phyloP scores from a whole-genome alignment of 331 rosid species.

The Malus hybrid region DNA sequence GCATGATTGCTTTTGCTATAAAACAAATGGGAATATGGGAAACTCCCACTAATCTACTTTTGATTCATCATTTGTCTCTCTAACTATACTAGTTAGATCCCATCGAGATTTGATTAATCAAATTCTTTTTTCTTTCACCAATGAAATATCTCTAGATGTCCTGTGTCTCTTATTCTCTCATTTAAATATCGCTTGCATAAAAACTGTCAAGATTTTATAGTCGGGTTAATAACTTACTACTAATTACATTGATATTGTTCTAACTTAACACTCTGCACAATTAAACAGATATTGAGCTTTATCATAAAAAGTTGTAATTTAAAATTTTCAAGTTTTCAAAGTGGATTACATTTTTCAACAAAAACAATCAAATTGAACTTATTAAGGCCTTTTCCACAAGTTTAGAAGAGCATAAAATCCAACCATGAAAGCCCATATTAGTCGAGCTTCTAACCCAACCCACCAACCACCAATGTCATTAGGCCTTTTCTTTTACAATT shows the following conservation, averaged over 20 bases:
- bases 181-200: too few species aligned
- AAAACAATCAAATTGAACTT: not conserved
- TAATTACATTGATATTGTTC: too few species aligned
- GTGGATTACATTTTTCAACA: too few species aligned
- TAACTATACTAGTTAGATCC: not conserved
- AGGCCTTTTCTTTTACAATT: not conserved
- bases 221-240: too few species aligned
- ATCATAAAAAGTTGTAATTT: too few species aligned
- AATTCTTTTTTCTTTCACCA: too few species aligned
- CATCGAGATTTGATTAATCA: not conserved
- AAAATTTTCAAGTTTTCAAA: too few species aligned
- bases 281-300: too few species aligned
- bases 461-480: not conserved
- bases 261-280: too few species aligned
- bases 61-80: not conserved
- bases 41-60: not conserved
- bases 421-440: not conserved
- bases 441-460: not conserved
- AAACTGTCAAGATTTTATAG: too few species aligned
- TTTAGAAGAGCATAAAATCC: not conserved
- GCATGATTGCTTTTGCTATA: not conserved
- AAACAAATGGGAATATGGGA: not conserved
- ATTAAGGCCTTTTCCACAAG: not conserved
- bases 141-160: too few species aligned
- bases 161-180: too few species aligned